Conservation (phyloP, 441 rosid species). For the Corymbia calophylla region DNA sequence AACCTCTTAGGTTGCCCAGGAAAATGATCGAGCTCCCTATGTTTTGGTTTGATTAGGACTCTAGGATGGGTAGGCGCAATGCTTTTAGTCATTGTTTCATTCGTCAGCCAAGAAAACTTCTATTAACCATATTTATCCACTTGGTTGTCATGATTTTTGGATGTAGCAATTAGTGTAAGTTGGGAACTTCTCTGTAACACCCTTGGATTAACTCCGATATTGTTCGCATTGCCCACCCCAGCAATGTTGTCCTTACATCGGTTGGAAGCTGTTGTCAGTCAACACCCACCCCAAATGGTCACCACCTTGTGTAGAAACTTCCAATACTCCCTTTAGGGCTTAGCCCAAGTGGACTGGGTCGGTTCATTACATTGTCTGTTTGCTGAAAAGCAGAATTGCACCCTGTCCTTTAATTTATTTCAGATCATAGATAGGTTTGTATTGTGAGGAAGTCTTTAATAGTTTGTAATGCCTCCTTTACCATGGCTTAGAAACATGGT, state of each 20-base stretch:
- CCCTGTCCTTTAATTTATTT: background rate
- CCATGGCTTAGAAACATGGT: background rate
- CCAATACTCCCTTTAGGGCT: background rate
- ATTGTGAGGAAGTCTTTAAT: background rate
- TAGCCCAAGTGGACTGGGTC: background rate
- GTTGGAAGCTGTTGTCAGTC: background rate
- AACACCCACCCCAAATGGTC: background rate
- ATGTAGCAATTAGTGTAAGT: background rate
- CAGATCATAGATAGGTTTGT: background rate
- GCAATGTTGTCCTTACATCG: background rate
- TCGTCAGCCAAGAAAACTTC: background rate
- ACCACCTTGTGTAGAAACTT: background rate
- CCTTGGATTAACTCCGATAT: background rate
- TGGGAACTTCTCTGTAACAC: background rate
- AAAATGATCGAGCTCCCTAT: background rate
- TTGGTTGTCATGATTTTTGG: background rate
- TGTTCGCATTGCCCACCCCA: background rate
- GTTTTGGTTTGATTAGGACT: background rate
- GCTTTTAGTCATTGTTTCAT: background rate
- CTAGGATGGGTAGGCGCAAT: background rate
- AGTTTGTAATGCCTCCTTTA: background rate
- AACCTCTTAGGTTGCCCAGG: background rate
- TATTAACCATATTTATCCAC: background rate
- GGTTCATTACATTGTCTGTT: background rate
- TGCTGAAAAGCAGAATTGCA: background rate